Evolutionary conservation across 257 asterid species (phyloP).

Genomic region (Solanum etuberosum): DNA sequence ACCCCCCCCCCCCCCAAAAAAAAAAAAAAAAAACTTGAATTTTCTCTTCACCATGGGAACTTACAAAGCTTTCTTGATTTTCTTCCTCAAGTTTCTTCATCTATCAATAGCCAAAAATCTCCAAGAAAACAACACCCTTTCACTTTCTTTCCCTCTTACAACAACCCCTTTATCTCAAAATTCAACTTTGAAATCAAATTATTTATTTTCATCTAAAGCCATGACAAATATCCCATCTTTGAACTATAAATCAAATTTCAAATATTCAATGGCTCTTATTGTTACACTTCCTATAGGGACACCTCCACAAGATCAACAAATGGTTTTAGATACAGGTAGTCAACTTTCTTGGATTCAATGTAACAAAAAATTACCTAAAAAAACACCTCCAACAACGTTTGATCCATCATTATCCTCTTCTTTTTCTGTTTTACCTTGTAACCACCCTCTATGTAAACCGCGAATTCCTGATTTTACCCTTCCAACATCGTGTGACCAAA

Average conservation of each 20-base stretch:
- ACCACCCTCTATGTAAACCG: slow-evolving; percentile 65
- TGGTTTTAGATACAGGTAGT: slow-evolving; percentile 92
- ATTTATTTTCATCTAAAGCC: neutral
- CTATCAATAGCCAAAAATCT: neutral
- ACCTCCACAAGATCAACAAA: slow-evolving; percentile 71
- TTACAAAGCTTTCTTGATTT: neutral
- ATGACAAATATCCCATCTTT: slow-evolving; percentile 6
- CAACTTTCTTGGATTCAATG: slow-evolving; percentile 91
- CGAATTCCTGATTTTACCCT: slow-evolving; percentile 76
- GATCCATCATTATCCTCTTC: slow-evolving; percentile 76
- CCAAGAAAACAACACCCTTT: neutral
- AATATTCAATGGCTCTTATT: slow-evolving; percentile 70
- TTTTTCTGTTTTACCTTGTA: slow-evolving; percentile 65
- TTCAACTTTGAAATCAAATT: neutral
- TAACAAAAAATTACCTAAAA: slow-evolving; percentile 26
- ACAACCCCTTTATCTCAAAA: neutral
- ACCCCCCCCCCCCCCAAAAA: neutral
- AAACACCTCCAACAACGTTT: slow-evolving; percentile 39
- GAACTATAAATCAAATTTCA: slow-evolving; percentile 39
- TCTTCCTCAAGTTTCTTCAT: neutral
- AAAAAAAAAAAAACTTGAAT: neutral
- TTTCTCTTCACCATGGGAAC: neutral
- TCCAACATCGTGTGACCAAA: slow-evolving; percentile 77
- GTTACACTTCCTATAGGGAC: slow-evolving; percentile 81
- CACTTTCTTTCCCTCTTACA: neutral